phyloP scores from a whole-genome alignment of 331 rosid species.

The Pyrus hybrid region DNA sequence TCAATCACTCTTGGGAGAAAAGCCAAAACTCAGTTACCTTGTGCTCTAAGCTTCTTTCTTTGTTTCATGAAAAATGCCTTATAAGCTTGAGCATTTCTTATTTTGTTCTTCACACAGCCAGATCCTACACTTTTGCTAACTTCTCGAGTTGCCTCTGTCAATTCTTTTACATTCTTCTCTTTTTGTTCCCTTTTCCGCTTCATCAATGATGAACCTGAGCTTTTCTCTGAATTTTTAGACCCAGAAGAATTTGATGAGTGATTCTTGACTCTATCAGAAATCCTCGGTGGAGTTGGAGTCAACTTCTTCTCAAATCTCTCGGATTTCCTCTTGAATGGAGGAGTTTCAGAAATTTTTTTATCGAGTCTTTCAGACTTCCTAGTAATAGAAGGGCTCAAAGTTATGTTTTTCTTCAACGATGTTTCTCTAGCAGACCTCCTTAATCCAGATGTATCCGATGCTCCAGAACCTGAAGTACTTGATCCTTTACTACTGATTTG shows the following conservation, averaged over 20 bases:
- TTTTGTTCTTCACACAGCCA: constrained; percentile 20
- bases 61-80: constrained; percentile 28
- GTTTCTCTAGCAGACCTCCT: constrained; percentile 57
- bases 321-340: constrained; percentile 25
- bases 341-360: constrained; percentile 21
- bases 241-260: constrained; percentile 31
- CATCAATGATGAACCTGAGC: constrained; percentile 27
- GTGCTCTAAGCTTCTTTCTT: constrained; percentile 21
- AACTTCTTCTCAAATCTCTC: constrained; percentile 34
- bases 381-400: constrained; percentile 25
- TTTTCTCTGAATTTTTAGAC: constrained; percentile 30
- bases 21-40: constrained; percentile 20
- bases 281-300: constrained; percentile 46
- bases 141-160: constrained; percentile 37
- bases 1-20: background rate
- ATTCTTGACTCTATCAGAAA: constrained; percentile 49
- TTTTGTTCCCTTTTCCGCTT: constrained; percentile 29
- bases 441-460: constrained; percentile 29
- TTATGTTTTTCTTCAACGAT: constrained; percentile 24
- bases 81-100: constrained; percentile 36
- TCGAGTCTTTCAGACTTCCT: constrained; percentile 42
- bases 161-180: constrained; percentile 45
- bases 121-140: constrained; percentile 17
- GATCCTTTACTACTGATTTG: constrained; percentile 26
- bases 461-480: constrained; percentile 17